Evolutionary conservation across 2,329 filamentous ascomycete species (phyloP).

Genomic region (Penicillium brevicompactum): DNA sequence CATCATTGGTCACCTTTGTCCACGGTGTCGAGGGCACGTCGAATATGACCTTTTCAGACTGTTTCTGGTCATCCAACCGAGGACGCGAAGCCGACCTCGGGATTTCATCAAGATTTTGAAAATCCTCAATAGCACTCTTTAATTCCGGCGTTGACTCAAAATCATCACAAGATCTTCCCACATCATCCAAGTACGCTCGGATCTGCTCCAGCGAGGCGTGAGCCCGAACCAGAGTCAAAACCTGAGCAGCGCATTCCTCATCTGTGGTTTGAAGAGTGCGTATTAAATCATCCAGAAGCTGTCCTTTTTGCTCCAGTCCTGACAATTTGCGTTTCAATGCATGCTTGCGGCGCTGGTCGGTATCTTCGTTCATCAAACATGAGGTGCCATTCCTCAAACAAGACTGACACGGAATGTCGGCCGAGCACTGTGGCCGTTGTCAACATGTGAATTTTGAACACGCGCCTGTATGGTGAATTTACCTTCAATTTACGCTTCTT

Average conservation of each 20-base stretch:
- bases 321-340: constrained; percentile 28
- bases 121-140: constrained; percentile 17
- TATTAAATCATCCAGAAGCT: constrained; percentile 28
- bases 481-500: neutral
- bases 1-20: constrained; percentile 28
- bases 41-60: neutral
- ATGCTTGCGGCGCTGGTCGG: constrained; percentile 15
- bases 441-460: neutral
- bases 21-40: constrained; percentile 32
- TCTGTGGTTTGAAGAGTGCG: constrained; percentile 24
- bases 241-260: constrained; percentile 17
- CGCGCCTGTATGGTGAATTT: neutral
- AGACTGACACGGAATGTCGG: neutral
- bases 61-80: neutral
- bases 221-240: constrained; percentile 31
- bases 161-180: constrained; percentile 12
- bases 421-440: neutral
- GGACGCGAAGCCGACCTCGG: constrained; percentile 18
- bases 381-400: neutral
- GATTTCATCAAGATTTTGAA: constrained; percentile 18
- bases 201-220: constrained; percentile 31
- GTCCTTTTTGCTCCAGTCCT: constrained; percentile 26
- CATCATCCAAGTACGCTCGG: constrained; percentile 26
- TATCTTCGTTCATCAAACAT: neutral
- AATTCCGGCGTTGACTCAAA: constrained; percentile 24